Base-by-base conservation (phyloP, 169 alveolate genomes). In the Plasmodium chabaudi region DNA sequence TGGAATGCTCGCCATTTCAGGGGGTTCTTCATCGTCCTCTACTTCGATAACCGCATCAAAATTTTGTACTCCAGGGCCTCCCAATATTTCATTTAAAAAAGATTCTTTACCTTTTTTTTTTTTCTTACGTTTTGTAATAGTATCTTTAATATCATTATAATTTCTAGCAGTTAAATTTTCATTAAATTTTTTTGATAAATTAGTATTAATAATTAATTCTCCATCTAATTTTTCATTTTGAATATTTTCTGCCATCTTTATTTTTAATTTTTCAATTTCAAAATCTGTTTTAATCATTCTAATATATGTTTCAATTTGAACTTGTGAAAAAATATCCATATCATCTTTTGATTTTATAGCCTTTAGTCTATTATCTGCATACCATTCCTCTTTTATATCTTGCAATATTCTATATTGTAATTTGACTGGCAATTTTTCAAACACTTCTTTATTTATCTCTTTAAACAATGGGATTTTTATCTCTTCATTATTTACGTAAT, bases 291-390 rank as follows among this genome's bases (percentile, higher is more conserved):
- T 94, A 10, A 94, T 89, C 75, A 93, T 94, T 63, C 96, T 91
- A 56, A 95, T 88, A 71, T 95, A 96, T 9, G 95, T 94, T 65
- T 94, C 94, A n/a, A 96, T 89, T 73, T 96, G 97, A 13, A 93
- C 93, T 61, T 92, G 94, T 12, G 97, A 93, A 71, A 95, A 96
- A 65, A 94, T 91, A 42, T 51, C 89, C 89, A 96, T 84, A 46
- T 95, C 93, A 13, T 92, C 96, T 74, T 93, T 93, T 47, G 94
- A 53, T 53, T 93, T 87, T 25, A 94, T 94, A 34, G 95, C 93
- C 42, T 94, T 93, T 25, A 79, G 86, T 55, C 97, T 92, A 42
- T 92, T 93, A 34, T 95, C 96, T 15, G 89, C 74, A 73, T 92
- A 87, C 95, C 95, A 93, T 1, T 93, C 95, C 25, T 94, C 97